Percentiles rank a stretch among this genome's conserved stretches.
Evolutionary conservation across 768 basidiomycete genomes (phyloP).

Genomic region (Gymnopilus junonius): DNA sequence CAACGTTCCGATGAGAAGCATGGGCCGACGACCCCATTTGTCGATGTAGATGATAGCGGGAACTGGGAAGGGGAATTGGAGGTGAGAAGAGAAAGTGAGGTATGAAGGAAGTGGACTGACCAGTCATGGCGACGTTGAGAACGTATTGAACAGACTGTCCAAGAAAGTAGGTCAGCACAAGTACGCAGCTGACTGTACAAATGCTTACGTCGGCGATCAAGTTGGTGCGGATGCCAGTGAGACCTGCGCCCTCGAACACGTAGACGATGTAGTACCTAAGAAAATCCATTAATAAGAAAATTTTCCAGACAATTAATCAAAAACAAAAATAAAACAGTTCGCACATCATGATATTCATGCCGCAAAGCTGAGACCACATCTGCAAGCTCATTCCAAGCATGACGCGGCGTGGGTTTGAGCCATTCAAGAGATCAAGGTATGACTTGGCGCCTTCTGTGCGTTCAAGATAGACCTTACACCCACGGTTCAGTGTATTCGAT

Average conservation of each 20-base stretch:
- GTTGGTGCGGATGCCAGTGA: slow-evolving; percentile 75
- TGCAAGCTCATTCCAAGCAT: slow-evolving; percentile 72
- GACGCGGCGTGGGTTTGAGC: slow-evolving; percentile 71
- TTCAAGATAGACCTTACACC: slow-evolving; percentile 55
- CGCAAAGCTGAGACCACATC: slow-evolving; percentile 79
- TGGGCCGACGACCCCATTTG: slow-evolving; percentile 78
- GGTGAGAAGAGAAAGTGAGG: slow-evolving; percentile 38
- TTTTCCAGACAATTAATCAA: not conserved
- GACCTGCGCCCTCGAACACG: slow-evolving; percentile 77
- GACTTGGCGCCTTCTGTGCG: slow-evolving; percentile 74
- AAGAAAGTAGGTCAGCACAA: slow-evolving; percentile 1
- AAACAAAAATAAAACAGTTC: not conserved
- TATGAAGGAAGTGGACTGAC: slow-evolving; percentile 33
- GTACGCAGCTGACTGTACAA: not conserved
- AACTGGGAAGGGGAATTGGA: slow-evolving; percentile 37
- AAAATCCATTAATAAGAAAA: not conserved
- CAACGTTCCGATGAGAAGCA: slow-evolving; percentile 66
- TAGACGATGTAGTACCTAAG: slow-evolving; percentile 66
- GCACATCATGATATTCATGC: slow-evolving; percentile 86
- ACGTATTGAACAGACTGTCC: slow-evolving; percentile 70
- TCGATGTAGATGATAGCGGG: slow-evolving; percentile 70
- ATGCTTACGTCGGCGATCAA: slow-evolving; percentile 62
- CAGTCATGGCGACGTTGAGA: slow-evolving; percentile 47
- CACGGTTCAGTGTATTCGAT: no score
- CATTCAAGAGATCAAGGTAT: slow-evolving; percentile 66